Base-by-base conservation (phyloP, 352 stramenopile genomes). In the Pelagophyceae sp. region DNA sequence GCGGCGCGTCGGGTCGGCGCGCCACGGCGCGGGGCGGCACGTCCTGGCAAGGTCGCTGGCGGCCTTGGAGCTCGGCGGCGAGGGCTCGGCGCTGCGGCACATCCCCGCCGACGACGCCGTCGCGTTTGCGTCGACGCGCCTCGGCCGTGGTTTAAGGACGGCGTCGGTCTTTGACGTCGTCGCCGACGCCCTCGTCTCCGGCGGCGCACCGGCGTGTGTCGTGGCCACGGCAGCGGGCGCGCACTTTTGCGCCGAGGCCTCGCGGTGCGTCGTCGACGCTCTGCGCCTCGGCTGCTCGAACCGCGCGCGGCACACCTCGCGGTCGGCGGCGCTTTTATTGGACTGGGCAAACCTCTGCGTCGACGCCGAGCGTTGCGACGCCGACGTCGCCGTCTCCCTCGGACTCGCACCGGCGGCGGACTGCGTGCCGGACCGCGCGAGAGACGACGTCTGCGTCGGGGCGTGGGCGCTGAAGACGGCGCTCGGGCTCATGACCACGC, bases 331-430 rank as follows among this genome's bases (percentile, higher is more conserved):
- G 20, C 27, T 40, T 27, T 1, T 67, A 38, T 75, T n/a, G 37
- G 0, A 50, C 1, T 69, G 45, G 75, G 54, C 1, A 27, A 32
- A 77, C 90, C 83, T 92, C 92, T 88, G 85, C 85, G 38, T 76
- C 85, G 32, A 91, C 89, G 51, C 89, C 88, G 51, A 86, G 88
- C 37, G 92, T 92, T 77, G 92, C 92, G 78, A 93, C 89, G 58
- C 11, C 11, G 29, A 33, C 5, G 27, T 67, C 15, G 67, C 67
- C 1, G 11, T 6, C 2, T 33, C 33, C 2, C 38, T 74, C 2
- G 35, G 67, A 23, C 38, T 74, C 35, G 20, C 2, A 33, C 5
- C 6, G 32, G 88, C 88, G 11, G 92, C 88, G 89, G 89, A 88
- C 50, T 81, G 92, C 0, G 89, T 93, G 69, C 6, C 6, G 19